Evolutionary conservation across 116 monocot species (phyloP).

Genomic region (Iris pallida): DNA sequence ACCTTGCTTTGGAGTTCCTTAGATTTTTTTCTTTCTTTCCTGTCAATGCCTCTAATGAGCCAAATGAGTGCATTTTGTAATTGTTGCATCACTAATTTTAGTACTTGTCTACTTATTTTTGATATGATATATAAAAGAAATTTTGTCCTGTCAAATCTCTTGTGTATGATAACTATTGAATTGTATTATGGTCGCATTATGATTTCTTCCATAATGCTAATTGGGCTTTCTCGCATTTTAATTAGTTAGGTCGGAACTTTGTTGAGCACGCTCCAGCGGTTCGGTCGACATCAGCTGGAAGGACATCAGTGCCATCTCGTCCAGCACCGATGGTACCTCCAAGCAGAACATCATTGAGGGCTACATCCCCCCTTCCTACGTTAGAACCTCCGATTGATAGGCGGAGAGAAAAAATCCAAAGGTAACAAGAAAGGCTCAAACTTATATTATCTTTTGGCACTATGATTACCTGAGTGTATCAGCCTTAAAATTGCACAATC

Average conservation of each 20-base stretch:
- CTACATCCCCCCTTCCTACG: slow-evolving; percentile 56
- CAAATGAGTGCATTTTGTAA: no score
- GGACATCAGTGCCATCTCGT: slow-evolving; percentile 41
- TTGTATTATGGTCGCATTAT: not conserved
- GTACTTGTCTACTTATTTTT: no score
- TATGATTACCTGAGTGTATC: not conserved
- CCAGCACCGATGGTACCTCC: slow-evolving; percentile 53
- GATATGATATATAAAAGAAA: no score
- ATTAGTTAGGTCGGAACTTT: slow-evolving; percentile 90
- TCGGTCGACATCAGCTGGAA: slow-evolving; percentile 69
- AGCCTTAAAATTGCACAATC: not conserved
- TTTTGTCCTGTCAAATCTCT: not conserved
- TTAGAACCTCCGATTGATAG: slow-evolving; percentile 43
- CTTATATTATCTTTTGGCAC: not conserved
- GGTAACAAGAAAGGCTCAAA: slow-evolving; percentile 26
- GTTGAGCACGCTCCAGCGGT: slow-evolving; percentile 55
- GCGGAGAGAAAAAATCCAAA: slow-evolving; percentile 34
- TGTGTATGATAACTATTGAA: not conserved
- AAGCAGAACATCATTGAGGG: slow-evolving; percentile 53
- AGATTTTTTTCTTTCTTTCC: no score
- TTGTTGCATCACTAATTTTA: no score
- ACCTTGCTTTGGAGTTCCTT: no score
- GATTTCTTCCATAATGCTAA: slow-evolving; percentile 15
- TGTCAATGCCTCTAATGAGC: no score
- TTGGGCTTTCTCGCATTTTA: slow-evolving; percentile 30